Conservation (phyloP, 2,329 filamentous ascomycete genomes). For the Colletotrichum camelliae region DNA sequence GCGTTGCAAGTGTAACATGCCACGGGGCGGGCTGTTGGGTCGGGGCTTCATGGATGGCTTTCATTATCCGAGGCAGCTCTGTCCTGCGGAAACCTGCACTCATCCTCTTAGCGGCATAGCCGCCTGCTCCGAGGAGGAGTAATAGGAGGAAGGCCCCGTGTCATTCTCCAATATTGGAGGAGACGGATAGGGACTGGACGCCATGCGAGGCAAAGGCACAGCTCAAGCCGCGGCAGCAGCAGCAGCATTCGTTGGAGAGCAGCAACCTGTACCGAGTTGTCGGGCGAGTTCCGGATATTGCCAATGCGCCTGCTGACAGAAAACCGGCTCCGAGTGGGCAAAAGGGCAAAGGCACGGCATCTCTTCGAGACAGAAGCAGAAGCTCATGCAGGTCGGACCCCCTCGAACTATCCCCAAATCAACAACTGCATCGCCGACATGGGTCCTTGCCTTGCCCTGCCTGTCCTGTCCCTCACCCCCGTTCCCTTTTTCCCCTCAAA, state of each 20-base stretch:
- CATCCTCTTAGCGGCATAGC: neutral
- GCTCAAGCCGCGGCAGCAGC: neutral
- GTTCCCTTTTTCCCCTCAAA: slow-evolving; percentile 4
- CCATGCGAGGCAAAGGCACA: neutral
- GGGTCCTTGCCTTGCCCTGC: neutral
- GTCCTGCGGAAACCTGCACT: slow-evolving; percentile 3
- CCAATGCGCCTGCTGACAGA: neutral
- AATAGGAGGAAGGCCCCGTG: neutral
- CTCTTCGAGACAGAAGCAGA: neutral
- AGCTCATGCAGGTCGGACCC: slow-evolving; percentile 1
- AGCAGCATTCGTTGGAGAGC: neutral
- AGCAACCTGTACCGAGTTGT: slow-evolving; percentile 6
- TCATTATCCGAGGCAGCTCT: neutral
- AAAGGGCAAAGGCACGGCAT: neutral
- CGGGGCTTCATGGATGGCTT: neutral
- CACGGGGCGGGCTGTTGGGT: neutral
- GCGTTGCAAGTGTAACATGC: neutral
- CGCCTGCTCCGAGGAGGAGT: neutral
- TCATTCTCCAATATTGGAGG: neutral
- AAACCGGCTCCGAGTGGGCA: slow-evolving; percentile 6
- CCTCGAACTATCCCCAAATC: slow-evolving; percentile 14
- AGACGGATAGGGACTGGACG: neutral
- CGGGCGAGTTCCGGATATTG: slow-evolving; percentile 18
- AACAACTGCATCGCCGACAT: slow-evolving; percentile 17
- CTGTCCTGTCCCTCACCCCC: neutral